Percentiles rank a stretch among this genome's conserved stretches.
phyloP scores from a whole-genome alignment of 306 rosid genomes.

The Sicyos edulis region DNA sequence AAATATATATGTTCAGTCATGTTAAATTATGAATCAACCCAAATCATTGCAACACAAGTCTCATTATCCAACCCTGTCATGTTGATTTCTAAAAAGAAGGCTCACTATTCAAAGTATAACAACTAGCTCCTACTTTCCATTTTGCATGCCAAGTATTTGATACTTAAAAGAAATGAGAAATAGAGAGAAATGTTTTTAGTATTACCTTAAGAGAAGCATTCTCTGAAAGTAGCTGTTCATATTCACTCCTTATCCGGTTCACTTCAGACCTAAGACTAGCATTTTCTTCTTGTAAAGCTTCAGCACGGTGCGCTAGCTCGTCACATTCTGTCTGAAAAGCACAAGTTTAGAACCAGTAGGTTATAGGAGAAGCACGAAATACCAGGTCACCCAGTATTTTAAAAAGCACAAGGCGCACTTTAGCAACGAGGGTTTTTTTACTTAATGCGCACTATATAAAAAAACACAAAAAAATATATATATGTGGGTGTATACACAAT shows the following conservation, averaged over 20 bases:
- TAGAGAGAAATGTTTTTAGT: not conserved
- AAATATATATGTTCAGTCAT: too few species aligned
- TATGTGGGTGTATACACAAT: too few species aligned
- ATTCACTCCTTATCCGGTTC: constrained; percentile 66
- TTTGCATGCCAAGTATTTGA: not conserved
- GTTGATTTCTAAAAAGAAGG: not conserved
- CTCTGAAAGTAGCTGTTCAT: constrained; percentile 79
- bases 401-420: too few species aligned
- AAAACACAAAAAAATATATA: too few species aligned
- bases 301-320: constrained; percentile 87
- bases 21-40: too few species aligned
- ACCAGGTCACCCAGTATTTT: not conserved
- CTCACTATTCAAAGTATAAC: not conserved
- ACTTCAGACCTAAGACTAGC: constrained; percentile 74
- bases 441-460: too few species aligned
- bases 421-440: too few species aligned
- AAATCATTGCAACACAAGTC: too few species aligned
- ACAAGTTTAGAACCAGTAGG: not conserved
- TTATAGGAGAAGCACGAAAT: not conserved
- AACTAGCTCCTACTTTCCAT: not conserved
- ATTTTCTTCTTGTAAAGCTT: constrained; percentile 82
- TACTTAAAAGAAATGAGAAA: not conserved
- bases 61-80: too few species aligned
- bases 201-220: constrained; percentile 78
- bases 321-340: constrained; percentile 83